Evolutionary conservation across 306 rosid species (phyloP).

Genomic region (Ammopiptanthus mongolicus): DNA sequence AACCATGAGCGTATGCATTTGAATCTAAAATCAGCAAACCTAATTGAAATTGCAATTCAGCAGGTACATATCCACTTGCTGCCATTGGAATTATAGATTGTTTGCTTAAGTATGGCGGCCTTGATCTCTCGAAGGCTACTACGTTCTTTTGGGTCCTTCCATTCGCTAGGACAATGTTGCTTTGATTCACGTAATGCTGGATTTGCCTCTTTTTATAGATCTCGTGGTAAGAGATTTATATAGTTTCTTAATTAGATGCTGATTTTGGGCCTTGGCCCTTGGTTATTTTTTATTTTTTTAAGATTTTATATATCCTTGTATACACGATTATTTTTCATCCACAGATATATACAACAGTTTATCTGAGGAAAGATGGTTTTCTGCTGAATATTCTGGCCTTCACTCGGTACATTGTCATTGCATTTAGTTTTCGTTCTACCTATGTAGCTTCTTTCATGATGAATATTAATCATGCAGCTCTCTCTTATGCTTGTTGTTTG

Average conservation of each 20-base stretch:
- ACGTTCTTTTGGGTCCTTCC: slow-evolving; percentile 48
- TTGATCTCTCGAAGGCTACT: slow-evolving; percentile 52
- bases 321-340: neutral
- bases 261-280: neutral
- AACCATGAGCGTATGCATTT: neutral
- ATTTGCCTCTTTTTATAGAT: slow-evolving; percentile 18
- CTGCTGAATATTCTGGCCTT: slow-evolving; percentile 29
- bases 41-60: neutral
- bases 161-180: slow-evolving; percentile 37
- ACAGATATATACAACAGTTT: slow-evolving; percentile 38
- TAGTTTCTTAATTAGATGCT: neutral
- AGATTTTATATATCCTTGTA: neutral
- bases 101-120: slow-evolving; percentile 52
- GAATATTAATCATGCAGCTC: neutral
- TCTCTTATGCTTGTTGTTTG: neutral
- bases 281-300: neutral
- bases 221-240: slow-evolving; percentile 34
- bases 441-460: neutral
- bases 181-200: slow-evolving; percentile 29
- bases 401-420: slow-evolving; percentile 39
- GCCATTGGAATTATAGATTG: slow-evolving; percentile 9
- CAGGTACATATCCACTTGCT: slow-evolving; percentile 3
- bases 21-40: neutral
- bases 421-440: slow-evolving; percentile 11
- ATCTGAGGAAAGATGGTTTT: slow-evolving; percentile 26